Evolutionary conservation across 805 yeast genomes (phyloP).

Genomic region (Novakomyces olei): DNA sequence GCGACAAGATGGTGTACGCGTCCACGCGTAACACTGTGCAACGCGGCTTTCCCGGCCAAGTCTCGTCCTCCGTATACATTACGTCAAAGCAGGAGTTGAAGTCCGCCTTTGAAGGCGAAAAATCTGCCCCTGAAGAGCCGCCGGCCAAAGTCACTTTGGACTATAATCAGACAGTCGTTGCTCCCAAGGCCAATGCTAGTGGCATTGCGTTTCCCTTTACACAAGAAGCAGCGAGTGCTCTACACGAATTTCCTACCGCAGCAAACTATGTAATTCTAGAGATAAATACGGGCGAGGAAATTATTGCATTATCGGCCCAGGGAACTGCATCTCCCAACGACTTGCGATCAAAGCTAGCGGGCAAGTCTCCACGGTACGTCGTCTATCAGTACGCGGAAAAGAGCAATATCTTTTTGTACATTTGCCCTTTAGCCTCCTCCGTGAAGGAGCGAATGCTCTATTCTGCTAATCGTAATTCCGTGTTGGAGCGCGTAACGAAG

Average conservation of each 20-base stretch:
- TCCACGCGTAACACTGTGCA: slow-evolving; percentile 62
- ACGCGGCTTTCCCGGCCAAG: slow-evolving; percentile 43
- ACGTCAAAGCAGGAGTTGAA: slow-evolving; percentile 36
- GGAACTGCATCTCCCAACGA: too few relatives aligned
- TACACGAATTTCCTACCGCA: too few relatives aligned
- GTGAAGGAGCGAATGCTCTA: slow-evolving; percentile 83
- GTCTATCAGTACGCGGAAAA: slow-evolving; percentile 17
- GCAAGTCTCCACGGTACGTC: slow-evolving; percentile 35
- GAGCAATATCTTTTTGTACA: slow-evolving; percentile 35
- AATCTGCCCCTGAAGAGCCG: too few relatives aligned
- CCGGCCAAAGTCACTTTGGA: too few relatives aligned
- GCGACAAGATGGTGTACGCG: slow-evolving; percentile 82
- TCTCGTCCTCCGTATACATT: slow-evolving; percentile 30
- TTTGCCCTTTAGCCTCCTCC: slow-evolving; percentile 78
- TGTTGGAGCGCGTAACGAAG: slow-evolving; percentile 13
- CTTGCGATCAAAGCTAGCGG: slow-evolving; percentile 17
- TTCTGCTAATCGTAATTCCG: slow-evolving; percentile 41
- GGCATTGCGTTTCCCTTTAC: too few relatives aligned
- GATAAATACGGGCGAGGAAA: too few relatives aligned
- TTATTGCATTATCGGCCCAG: too few relatives aligned
- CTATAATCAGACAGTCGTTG: too few relatives aligned
- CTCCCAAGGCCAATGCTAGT: too few relatives aligned
- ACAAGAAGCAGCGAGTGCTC: too few relatives aligned
- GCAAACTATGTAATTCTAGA: too few relatives aligned
- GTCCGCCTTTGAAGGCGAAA: too few relatives aligned